phyloP scores from a whole-genome alignment of 129 eudicot genomes.

The Silybum marianum region DNA sequence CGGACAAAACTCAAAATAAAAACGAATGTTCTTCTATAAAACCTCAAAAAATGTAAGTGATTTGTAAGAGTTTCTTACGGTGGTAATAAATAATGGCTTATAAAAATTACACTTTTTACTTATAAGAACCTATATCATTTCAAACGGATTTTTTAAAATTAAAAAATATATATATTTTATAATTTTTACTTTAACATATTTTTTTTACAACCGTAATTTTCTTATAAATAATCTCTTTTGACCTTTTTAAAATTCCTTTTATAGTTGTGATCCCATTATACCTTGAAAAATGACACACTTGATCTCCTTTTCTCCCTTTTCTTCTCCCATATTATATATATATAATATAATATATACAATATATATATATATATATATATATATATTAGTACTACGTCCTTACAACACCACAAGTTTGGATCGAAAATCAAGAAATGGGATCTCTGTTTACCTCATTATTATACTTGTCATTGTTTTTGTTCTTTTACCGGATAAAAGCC shows the following conservation, averaged over 20 bases:
- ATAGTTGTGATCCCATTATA: constrained; percentile 12
- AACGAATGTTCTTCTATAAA: no score
- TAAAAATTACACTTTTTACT: no score
- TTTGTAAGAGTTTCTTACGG: no score
- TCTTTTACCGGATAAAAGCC: constrained; percentile 36
- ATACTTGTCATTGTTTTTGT: constrained; percentile 33
- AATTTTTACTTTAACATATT: no score
- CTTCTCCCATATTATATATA: not conserved
- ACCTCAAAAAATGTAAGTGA: no score
- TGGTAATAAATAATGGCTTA: no score
- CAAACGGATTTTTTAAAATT: no score
- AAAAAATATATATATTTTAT: no score
- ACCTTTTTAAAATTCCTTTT: constrained; percentile 1
- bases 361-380: constrained; percentile 21
- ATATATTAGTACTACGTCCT: constrained; percentile 19
- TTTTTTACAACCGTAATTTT: no score
- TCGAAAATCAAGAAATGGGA: constrained; percentile 44
- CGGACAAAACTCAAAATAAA: no score
- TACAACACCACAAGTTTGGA: constrained; percentile 29
- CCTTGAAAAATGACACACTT: not conserved
- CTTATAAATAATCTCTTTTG: not conserved
- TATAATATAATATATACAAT: not conserved
- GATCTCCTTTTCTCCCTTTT: constrained; percentile 8
- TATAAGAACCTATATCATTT: no score
- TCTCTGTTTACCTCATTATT: constrained; percentile 18